Base-by-base conservation (phyloP, 2,329 filamentous ascomycete genomes). In the Ceratocystis variospora region DNA sequence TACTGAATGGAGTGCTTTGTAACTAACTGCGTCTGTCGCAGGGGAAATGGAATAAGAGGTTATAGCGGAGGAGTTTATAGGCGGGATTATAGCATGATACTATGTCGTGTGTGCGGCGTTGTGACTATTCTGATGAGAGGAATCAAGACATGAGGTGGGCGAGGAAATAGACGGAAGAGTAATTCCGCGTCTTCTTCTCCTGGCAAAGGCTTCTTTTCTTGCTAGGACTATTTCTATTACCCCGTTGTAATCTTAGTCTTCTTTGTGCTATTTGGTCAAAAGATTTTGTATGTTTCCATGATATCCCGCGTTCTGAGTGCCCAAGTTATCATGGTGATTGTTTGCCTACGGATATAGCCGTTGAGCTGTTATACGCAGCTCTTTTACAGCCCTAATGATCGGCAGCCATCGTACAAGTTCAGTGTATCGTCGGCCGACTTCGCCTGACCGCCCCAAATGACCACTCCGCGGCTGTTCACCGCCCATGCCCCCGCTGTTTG, bases 401-500 rank as follows among this genome's bases (percentile, higher is more conserved):
- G 68, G 1, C 73, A 72, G 1, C 76, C 80, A 25, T 76, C 75
- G 61, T 87, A 84, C 74, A 85, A 69, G 68, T 80, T 77, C 77
- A 83, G 77, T 59, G 80, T 71, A 71, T 82, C 80, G 69, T 82
- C 80, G 1, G 77, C 77, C 66, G 77, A 75, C 55, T 73, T 65
- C 2, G 79, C 78, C 71, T 81, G 81, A 3, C 76, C 76, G 2
- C 78, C 79, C 78, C 78, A 83, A 7, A 81, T 74, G 1, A 83
- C 77, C 6, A 76, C 78, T 7, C 79, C 80, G 15, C 76, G 74
- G 0, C 77, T 77, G 67, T 83, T 79, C 2, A 82, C 73, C 3
- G 80, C 79, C 72, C 81, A 83, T 1, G 79, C 76, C 0, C 80
- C 80, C 1, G 79, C 76, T 71, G 81, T 78, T 72, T 82, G 81